Conservation (phyloP, 768 basidiomycete genomes). For the Suillus subluteus region DNA sequence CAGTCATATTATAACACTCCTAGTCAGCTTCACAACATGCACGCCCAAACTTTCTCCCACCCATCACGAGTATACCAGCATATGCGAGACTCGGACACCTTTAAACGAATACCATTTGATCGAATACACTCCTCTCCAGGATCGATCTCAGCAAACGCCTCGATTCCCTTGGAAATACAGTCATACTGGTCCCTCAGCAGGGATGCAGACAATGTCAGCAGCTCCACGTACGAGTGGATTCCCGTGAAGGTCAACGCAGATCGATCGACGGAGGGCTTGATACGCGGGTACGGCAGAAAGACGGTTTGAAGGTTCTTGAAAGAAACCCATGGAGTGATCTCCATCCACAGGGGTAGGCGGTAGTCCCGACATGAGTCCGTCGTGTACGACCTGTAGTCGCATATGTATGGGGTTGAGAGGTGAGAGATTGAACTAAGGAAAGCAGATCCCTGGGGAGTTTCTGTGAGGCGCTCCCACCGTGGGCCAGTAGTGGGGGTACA, state of each 20-base stretch:
- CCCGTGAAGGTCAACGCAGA: not conserved
- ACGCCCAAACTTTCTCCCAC: constrained; percentile 5
- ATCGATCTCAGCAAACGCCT: not conserved
- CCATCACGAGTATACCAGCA: not conserved
- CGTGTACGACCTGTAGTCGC: not conserved
- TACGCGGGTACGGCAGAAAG: not conserved
- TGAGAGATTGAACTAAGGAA: too few relatives aligned
- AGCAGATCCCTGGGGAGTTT: too few relatives aligned
- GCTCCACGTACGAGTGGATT: not conserved
- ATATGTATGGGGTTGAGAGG: not conserved
- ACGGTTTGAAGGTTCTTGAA: constrained; percentile 31
- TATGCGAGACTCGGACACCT: not conserved
- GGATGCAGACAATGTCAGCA: constrained; percentile 5
- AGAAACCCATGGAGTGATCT: constrained; percentile 33
- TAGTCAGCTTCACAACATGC: not conserved
- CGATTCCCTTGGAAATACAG: too few relatives aligned
- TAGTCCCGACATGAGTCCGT: not conserved
- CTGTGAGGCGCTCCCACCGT: constrained; percentile 27
- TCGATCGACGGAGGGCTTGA: not conserved
- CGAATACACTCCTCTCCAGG: not conserved
- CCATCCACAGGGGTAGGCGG: constrained; percentile 20
- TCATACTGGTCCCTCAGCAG: not conserved
- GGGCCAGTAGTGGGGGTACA: constrained; percentile 40
- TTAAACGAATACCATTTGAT: not conserved
- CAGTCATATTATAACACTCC: not conserved